Percentiles rank a stretch among this genome's conserved stretches.
These are phyloP conservation scores for Coemansia umbellata DNA, from an alignment of 192 early-diverging fungal species.

Conservation along the genomic window DNA sequence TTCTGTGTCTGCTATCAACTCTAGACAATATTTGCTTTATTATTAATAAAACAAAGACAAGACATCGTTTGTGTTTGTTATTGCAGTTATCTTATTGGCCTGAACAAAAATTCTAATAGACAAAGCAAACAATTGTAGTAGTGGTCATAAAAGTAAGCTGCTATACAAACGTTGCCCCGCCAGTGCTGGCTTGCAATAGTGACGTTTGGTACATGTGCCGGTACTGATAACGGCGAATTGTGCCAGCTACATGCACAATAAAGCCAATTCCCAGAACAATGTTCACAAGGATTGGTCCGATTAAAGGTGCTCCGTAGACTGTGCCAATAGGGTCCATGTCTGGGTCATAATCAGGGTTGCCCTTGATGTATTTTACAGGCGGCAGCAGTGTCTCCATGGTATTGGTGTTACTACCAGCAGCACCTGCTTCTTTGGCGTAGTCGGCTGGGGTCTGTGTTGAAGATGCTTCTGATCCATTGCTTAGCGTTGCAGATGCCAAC, in stretches of 20 bases:
- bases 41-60: too few species aligned
- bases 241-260: slow-evolving; percentile 26
- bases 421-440: background rate
- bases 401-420: background rate
- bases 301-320: slow-evolving; percentile 22
- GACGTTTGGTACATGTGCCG: slow-evolving; percentile 32
- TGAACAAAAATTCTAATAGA: too few species aligned
- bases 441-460: background rate
- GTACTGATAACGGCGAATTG: slow-evolving; percentile 30
- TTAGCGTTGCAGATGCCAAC: background rate
- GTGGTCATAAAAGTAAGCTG: background rate
- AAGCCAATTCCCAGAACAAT: slow-evolving; percentile 33
- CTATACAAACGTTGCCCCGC: background rate
- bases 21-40: too few species aligned
- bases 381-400: slow-evolving; percentile 25
- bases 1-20: too few species aligned
- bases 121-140: too few species aligned
- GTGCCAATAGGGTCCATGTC: slow-evolving; percentile 28
- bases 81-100: too few species aligned
- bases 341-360: slow-evolving; percentile 43
- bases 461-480: background rate
- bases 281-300: slow-evolving; percentile 38
- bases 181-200: slow-evolving; percentile 17
- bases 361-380: slow-evolving; percentile 39
- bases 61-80: too few species aligned